phyloP scores from a whole-genome alignment of 768 basidiomycete species.

The Boletus speciosus region DNA sequence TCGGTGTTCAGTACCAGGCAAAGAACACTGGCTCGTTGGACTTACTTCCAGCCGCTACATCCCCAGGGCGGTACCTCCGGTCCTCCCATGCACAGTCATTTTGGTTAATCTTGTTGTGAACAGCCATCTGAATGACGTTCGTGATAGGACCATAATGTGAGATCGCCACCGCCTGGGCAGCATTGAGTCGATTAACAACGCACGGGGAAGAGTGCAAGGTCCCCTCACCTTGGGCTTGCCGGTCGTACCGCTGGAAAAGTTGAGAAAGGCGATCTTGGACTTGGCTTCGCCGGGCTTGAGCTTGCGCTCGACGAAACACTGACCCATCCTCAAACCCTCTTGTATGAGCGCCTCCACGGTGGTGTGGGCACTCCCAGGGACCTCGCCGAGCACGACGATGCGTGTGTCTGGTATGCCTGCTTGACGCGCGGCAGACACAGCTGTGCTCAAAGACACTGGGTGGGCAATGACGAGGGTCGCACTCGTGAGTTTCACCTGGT shows the following conservation, averaged over 20 bases:
- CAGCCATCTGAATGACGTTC: conserved; percentile 58
- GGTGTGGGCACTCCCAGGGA: conserved; percentile 6
- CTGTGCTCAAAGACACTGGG: conserved; percentile 25
- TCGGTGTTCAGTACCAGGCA: conserved; percentile 15
- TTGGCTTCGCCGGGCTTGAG: conserved; percentile 57
- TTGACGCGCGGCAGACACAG: conserved; percentile 28
- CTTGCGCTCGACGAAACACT: conserved; percentile 42
- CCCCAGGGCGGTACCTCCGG: conserved; percentile 49
- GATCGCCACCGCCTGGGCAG: conserved; percentile 53
- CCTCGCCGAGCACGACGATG: conserved; percentile 26
- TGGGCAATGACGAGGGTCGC: conserved; percentile 32
- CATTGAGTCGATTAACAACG: background rate
- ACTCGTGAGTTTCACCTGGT: conserved; percentile 30
- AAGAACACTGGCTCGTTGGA: background rate
- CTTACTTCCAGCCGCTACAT: conserved; percentile 55
- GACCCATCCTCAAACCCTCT: conserved; percentile 35
- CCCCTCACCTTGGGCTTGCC: conserved; percentile 39
- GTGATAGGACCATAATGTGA: conserved; percentile 63
- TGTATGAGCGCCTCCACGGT: conserved; percentile 50
- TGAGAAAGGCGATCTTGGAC: conserved; percentile 60
- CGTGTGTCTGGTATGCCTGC: conserved; percentile 30
- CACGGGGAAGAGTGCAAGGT: background rate
- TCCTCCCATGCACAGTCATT: conserved; percentile 38
- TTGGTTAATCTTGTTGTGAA: conserved; percentile 43
- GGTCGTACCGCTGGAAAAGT: conserved; percentile 75